phyloP scores from a whole-genome alignment of 345 rosid genomes.

The Fremontodendron californicum region DNA sequence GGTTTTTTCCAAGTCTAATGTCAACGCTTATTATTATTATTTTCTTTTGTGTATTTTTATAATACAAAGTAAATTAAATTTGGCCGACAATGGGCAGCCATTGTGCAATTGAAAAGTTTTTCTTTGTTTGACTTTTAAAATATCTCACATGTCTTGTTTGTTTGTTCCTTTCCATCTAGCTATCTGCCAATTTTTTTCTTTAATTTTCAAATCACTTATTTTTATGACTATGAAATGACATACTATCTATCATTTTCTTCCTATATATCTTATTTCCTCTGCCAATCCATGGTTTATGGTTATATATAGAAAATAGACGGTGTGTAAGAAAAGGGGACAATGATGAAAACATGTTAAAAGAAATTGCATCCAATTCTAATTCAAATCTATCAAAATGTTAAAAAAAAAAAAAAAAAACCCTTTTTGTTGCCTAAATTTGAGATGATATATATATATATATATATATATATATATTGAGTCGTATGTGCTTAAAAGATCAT shows the following conservation, averaged over 20 bases:
- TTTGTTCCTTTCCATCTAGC: background rate
- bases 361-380: too few species aligned
- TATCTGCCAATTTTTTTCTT: background rate
- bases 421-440: too few species aligned
- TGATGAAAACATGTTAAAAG: too few species aligned
- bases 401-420: too few species aligned
- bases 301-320: too few species aligned
- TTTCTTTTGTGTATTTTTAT: background rate
- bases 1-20: background rate
- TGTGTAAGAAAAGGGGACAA: background rate
- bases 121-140: background rate
- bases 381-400: too few species aligned
- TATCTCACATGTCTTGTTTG: background rate
- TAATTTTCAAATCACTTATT: background rate
- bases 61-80: background rate
- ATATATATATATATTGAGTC: too few species aligned
- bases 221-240: background rate
- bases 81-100: background rate
- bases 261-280: background rate
- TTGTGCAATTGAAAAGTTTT: background rate
- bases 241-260: background rate
- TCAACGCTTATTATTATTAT: too few species aligned
- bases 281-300: background rate
- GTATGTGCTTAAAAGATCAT: too few species aligned
- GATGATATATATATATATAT: too few species aligned